Percentiles rank a stretch among this genome's conserved stretches.
Conservation (phyloP, 129 eudicot species). For the Centella asiatica region DNA sequence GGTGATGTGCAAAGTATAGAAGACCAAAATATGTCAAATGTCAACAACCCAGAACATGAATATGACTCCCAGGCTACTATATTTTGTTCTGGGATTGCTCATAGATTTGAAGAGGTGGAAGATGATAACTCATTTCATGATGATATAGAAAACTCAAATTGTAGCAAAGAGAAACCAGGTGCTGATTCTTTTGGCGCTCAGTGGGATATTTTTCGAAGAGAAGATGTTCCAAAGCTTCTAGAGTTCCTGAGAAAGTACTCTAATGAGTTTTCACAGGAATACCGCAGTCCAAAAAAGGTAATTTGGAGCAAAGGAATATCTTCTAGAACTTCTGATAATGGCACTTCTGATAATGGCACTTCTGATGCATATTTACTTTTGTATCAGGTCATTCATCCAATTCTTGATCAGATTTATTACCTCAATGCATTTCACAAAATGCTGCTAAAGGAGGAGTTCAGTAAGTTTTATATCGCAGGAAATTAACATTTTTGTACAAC, state of each 20-base stretch:
- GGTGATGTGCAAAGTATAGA: conserved; percentile 7
- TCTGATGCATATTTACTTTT: conserved; percentile 4
- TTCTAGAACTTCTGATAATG: neutral
- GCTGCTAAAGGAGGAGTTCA: conserved; percentile 79
- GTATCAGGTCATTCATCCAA: conserved; percentile 63
- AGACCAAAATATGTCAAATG: conserved; percentile 19
- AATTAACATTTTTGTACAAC: neutral
- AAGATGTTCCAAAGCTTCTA: conserved; percentile 74
- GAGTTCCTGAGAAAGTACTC: conserved; percentile 67
- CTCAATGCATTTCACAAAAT: conserved; percentile 64
- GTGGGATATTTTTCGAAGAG: conserved; percentile 85
- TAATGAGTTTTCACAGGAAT: conserved; percentile 35
- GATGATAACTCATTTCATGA: conserved; percentile 39
- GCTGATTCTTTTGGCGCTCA: conserved; percentile 59
- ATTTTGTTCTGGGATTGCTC: conserved; percentile 36
- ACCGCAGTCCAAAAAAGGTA: conserved; percentile 47
- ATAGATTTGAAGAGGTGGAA: conserved; percentile 44
- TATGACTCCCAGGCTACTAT: conserved; percentile 38
- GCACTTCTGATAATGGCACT: neutral
- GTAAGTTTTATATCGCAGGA: conserved; percentile 29
- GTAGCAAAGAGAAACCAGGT: conserved; percentile 21
- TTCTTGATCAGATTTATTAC: conserved; percentile 68
- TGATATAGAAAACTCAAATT: conserved; percentile 34
- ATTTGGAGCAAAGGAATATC: conserved; percentile 1
- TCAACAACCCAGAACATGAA: conserved; percentile 18